Conservation (phyloP, 345 rosid species). For the Brassica nigra region DNA sequence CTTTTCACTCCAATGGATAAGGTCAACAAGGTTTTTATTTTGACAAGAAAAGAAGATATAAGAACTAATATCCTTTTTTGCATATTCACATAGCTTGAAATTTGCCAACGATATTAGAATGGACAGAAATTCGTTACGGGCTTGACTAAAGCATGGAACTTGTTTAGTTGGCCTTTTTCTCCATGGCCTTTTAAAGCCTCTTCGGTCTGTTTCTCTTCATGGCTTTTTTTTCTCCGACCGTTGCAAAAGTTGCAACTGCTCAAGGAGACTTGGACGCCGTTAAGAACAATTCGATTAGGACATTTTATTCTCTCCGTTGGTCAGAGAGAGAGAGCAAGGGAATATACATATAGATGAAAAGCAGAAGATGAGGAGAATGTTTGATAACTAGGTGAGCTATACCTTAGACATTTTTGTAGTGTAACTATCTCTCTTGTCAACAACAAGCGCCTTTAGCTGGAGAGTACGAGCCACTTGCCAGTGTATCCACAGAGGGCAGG, state of each 20-base stretch:
- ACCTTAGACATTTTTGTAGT: too few relatives aligned
- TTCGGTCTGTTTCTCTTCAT: not conserved
- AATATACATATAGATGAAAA: too few relatives aligned
- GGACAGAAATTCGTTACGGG: not conserved
- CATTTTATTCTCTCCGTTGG: not conserved
- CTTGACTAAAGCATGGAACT: not conserved
- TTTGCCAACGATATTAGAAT: not conserved
- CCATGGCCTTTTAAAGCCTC: too few relatives aligned
- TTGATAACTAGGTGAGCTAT: constrained; percentile 15
- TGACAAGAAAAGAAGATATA: not conserved
- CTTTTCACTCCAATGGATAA: not conserved
- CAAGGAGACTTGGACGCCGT: not conserved
- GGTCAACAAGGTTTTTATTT: not conserved
- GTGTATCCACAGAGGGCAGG: constrained; percentile 96
- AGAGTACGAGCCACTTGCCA: constrained; percentile 80
- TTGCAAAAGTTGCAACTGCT: constrained; percentile 19
- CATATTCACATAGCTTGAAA: not conserved
- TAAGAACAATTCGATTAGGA: not conserved
- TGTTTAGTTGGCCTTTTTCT: too few relatives aligned
- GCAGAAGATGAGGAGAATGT: constrained; percentile 1
- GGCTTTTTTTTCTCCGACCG: not conserved
- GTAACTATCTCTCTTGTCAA: too few relatives aligned
- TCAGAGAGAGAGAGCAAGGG: not conserved
- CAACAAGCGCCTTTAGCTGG: constrained; percentile 83
- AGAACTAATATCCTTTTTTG: not conserved